phyloP scores from a whole-genome alignment of 2,329 filamentous ascomycete genomes.

The Acrocalymma vagum region DNA sequence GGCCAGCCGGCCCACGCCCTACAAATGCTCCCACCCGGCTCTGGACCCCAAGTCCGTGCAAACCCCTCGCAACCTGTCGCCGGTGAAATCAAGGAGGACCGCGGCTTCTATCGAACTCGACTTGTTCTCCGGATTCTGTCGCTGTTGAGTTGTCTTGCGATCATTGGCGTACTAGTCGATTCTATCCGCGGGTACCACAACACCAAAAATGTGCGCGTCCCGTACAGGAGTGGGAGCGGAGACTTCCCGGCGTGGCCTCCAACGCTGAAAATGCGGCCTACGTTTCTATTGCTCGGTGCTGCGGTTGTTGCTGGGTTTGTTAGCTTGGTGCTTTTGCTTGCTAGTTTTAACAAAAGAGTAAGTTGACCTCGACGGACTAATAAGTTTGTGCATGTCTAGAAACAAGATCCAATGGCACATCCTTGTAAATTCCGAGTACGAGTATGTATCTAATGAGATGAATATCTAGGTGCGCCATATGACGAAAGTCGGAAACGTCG shows the following conservation, averaged over 20 bases:
- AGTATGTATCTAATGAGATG: constrained; percentile 2
- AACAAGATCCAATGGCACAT: no score
- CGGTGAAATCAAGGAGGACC: no score
- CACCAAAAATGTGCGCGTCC: constrained; percentile 19
- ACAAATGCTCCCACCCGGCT: no score
- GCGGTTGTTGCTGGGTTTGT: constrained; percentile 17
- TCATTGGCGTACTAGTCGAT: constrained; percentile 17
- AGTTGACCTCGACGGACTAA: background rate
- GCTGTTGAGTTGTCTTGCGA: constrained; percentile 12
- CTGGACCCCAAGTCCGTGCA: no score
- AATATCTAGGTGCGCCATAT: constrained; percentile 20
- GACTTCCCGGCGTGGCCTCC: constrained; percentile 25
- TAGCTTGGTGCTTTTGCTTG: constrained; percentile 20
- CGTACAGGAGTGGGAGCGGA: constrained; percentile 23
- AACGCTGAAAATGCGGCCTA: constrained; percentile 23
- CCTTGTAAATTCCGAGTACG: no score
- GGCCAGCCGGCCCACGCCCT: no score
- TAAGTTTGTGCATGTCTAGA: no score
- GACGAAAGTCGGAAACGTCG: constrained; percentile 26
- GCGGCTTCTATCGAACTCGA: constrained; percentile 20
- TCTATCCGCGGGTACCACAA: constrained; percentile 13
- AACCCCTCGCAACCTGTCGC: no score
- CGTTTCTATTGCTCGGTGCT: constrained; percentile 18
- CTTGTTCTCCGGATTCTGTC: constrained; percentile 21
- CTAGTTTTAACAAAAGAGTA: constrained; percentile 25